Evolutionary conservation across 129 eudicot species (phyloP), one percentile per base, ranked within the genome.

Genomic region (Chrysanthemum makinoi): DNA sequence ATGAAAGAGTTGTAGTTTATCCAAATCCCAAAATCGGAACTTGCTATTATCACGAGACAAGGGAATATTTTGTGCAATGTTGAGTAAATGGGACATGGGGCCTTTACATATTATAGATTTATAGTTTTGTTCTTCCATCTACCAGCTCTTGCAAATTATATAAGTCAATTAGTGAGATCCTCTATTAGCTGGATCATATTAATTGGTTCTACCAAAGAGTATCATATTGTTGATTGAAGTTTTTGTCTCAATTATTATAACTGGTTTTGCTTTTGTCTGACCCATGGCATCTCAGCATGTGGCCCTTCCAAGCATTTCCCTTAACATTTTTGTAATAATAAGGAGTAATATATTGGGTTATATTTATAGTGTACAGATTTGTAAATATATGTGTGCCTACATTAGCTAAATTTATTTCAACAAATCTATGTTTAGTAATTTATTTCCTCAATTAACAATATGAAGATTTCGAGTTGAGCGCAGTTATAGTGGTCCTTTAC

Each of bases 401-500:
- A 66, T 22, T 66, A 65, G 67, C 26, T 39, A 39, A 1, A 63
- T 18, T 22, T 65, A 14, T 43, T 56, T 55, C 19, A 24, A 66
- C 58, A 15, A 13, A 10, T 24, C 48, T 68, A 10, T 46, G 48
- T 59, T 5, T 68, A 33, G 43, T 80, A 66, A 71, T 70, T 24
- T 69, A 15, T 62, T 47, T 78, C 26, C 15, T 39, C 3, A 10
- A 33, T 63, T 39, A 39, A 39, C 46, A 44, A 52, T 65, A n/a
- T 86, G 80, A 60, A 91, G 96, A 68, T 69, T 70, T 44, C 90
- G 68, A 57, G 22, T 66, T 60, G 96, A 89, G 48, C 84, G 95
- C 68, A 89, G 75, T 72, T 82, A 77, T 72, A 93, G 98, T 77
- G 96, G 96, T 75, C 96, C 98, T 52, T 57, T 93, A 65, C 94